Evolutionary conservation across 164 flowering plant species (phyloP).

Genomic region (Berberis thunbergii): DNA sequence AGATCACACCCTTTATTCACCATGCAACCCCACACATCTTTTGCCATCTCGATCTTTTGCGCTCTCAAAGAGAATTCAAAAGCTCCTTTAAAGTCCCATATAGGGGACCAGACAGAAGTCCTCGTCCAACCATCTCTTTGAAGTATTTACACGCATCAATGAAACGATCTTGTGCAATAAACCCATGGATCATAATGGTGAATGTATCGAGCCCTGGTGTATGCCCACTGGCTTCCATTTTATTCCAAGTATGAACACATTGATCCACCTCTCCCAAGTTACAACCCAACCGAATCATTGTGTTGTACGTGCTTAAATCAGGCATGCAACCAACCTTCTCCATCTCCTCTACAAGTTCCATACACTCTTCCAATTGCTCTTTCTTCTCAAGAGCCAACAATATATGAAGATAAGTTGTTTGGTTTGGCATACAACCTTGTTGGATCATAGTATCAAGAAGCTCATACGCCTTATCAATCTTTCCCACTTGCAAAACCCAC

Average conservation of each 20-base stretch:
- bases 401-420: slow-evolving; percentile 54
- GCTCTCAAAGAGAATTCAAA: slow-evolving; percentile 61
- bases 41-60: slow-evolving; percentile 66
- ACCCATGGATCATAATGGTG: slow-evolving; percentile 64
- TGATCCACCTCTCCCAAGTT: slow-evolving; percentile 70
- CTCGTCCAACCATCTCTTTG: slow-evolving; percentile 80
- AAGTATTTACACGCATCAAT: slow-evolving; percentile 78
- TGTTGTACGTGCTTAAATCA: slow-evolving; percentile 55
- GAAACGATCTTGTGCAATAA: slow-evolving; percentile 46
- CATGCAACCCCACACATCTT: slow-evolving; percentile 74
- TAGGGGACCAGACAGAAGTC: slow-evolving; percentile 63
- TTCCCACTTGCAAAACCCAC: slow-evolving; percentile 87
- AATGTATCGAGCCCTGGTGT: slow-evolving; percentile 67
- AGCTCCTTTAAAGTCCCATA: slow-evolving; percentile 76
- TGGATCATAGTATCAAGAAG: slow-evolving; percentile 64
- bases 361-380: slow-evolving; percentile 74
- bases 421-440: slow-evolving; percentile 44
- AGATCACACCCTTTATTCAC: slow-evolving; percentile 57
- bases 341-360: slow-evolving; percentile 62
- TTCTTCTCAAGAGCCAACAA: slow-evolving; percentile 82
- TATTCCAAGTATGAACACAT: slow-evolving; percentile 58
- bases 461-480: slow-evolving; percentile 55
- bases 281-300: slow-evolving; percentile 60
- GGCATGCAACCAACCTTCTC: slow-evolving; percentile 43
- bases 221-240: slow-evolving; percentile 54